Evolutionary conservation across 805 yeast species (phyloP).

Genomic region (Phaffomyces thermotolerans): DNA sequence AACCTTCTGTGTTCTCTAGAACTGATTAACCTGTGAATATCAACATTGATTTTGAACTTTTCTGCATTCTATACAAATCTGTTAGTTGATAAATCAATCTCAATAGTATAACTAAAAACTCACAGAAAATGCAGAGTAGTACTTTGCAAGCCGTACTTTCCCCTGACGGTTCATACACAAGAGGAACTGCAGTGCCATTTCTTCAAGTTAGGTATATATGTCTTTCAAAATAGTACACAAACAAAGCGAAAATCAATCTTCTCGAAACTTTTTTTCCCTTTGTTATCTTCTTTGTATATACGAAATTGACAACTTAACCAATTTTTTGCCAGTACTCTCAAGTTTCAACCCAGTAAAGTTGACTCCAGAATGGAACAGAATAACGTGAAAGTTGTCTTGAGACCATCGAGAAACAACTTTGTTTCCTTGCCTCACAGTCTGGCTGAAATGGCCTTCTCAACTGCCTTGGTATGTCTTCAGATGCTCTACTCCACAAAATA

Average conservation of each 20-base stretch:
- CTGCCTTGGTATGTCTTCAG: constrained; percentile 38
- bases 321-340: too few relatives aligned
- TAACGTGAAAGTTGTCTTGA: constrained; percentile 24
- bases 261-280: neutral
- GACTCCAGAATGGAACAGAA: constrained; percentile 9
- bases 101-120: constrained; percentile 10
- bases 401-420: constrained; percentile 39
- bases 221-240: too few relatives aligned
- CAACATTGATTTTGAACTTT: constrained; percentile 42
- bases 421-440: constrained; percentile 48
- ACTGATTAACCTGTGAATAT: constrained; percentile 72
- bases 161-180: constrained; percentile 90
- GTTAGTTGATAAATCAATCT: constrained; percentile 22
- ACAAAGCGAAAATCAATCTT: neutral
- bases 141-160: constrained; percentile 77
- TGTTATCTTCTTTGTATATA: too few relatives aligned
- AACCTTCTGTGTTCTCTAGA: constrained; percentile 81
- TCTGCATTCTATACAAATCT: constrained; percentile 31
- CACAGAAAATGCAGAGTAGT: constrained; percentile 48
- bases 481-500: constrained; percentile 5
- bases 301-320: too few relatives aligned
- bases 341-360: neutral
- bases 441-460: constrained; percentile 38
- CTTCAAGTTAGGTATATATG: too few relatives aligned
- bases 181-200: constrained; percentile 74